Conservation (phyloP, 2,329 filamentous ascomycete species). For the Mycocentrospora acerina region DNA sequence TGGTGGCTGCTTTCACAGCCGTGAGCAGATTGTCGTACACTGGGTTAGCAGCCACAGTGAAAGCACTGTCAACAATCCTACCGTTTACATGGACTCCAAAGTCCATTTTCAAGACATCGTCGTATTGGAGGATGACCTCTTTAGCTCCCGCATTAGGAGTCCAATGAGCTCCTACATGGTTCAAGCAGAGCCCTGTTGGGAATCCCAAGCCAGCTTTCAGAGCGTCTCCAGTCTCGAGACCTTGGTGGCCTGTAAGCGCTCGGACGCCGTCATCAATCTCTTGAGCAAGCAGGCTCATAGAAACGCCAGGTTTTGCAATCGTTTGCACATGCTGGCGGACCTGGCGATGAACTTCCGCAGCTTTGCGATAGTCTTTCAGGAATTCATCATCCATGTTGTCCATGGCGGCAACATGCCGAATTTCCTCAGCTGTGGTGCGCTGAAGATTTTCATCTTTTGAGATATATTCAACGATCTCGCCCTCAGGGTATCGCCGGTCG, state of each 20-base stretch:
- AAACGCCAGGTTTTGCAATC: conserved; percentile 75
- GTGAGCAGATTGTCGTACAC: conserved; percentile 66
- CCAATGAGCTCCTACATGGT: conserved; percentile 82
- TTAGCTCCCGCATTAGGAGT: conserved; percentile 85
- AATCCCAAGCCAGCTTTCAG: conserved; percentile 81
- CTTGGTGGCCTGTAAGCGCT: conserved; percentile 71
- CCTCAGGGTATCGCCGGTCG: conserved; percentile 68
- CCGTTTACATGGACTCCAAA: conserved; percentile 72
- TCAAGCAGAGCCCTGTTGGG: conserved; percentile 77
- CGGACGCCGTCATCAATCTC: conserved; percentile 80
- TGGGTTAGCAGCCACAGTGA: conserved; percentile 67
- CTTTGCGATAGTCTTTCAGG: conserved; percentile 76
- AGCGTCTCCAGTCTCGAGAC: conserved; percentile 73
- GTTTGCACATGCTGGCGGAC: conserved; percentile 79
- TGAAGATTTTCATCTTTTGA: conserved; percentile 68
- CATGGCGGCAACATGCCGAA: conserved; percentile 63
- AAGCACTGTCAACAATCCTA: conserved; percentile 70
- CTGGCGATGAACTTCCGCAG: conserved; percentile 83
- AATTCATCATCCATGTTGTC: conserved; percentile 76
- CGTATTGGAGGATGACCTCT: conserved; percentile 67
- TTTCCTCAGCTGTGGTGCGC: conserved; percentile 79
- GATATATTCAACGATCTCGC: conserved; percentile 71
- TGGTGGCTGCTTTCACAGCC: conserved; percentile 67
- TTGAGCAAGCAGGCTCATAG: conserved; percentile 75
- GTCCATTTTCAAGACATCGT: conserved; percentile 75